Percentiles rank a stretch among this genome's conserved stretches.
phyloP scores from a whole-genome alignment of 306 rosid genomes.

The Sphenostylis stenocarpa region DNA sequence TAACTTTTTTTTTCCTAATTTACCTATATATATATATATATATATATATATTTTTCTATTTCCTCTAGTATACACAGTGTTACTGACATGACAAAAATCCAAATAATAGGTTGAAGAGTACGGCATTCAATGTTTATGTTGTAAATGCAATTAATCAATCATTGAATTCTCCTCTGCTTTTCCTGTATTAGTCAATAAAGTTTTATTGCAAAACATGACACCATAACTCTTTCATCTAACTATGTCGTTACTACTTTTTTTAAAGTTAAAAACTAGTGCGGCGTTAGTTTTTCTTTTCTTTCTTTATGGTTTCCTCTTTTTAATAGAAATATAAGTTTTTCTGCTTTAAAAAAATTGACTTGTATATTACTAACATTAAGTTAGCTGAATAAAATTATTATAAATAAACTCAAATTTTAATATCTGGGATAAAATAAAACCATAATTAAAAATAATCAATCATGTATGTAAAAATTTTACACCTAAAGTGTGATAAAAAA shows the following conservation, averaged over 20 bases:
- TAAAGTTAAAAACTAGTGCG: too few species aligned
- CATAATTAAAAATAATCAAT: too few species aligned
- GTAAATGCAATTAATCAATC: neutral
- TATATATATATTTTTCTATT: too few species aligned
- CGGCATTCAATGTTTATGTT: neutral
- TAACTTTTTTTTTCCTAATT: too few species aligned
- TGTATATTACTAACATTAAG: neutral
- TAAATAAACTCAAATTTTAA: too few species aligned
- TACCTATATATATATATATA: too few species aligned
- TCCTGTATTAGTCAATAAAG: conserved; percentile 17
- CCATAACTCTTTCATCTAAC: neutral
- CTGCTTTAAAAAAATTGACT: neutral
- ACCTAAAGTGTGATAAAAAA: too few species aligned
- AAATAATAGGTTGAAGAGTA: neutral
- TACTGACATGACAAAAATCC: neutral
- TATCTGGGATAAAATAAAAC: too few species aligned
- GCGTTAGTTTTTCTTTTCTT: neutral
- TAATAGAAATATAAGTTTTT: neutral
- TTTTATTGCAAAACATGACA: conserved; percentile 20
- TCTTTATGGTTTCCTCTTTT: neutral
- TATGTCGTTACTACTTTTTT: conserved; percentile 21
- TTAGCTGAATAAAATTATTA: too few species aligned
- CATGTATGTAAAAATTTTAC: too few species aligned
- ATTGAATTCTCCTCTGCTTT: conserved; percentile 3
- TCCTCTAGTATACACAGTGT: neutral